phyloP scores from a whole-genome alignment of 768 basidiomycete species.

The Russula olivacea region DNA sequence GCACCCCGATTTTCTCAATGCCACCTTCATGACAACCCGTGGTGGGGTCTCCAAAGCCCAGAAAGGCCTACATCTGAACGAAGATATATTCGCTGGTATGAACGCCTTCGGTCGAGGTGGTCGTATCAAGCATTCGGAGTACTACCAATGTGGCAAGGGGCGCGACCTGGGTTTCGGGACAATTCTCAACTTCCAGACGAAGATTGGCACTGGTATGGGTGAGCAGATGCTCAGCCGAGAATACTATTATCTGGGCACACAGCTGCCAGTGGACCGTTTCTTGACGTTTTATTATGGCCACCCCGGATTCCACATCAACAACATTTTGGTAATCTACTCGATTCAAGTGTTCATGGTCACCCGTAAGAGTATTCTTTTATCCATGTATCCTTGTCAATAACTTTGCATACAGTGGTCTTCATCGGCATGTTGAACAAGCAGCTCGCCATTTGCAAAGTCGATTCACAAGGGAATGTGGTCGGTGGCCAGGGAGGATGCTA shows the following conservation, averaged over 20 bases:
- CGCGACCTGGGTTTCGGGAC: conserved; percentile 99
- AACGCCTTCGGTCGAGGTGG: conserved; percentile 97
- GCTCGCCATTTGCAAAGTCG: conserved; percentile 80
- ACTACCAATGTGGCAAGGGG: conserved; percentile 99
- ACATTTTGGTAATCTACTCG: conserved; percentile 97
- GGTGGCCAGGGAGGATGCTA: conserved; percentile 90
- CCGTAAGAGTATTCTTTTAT: conserved; percentile 44
- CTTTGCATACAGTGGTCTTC: conserved; percentile 59
- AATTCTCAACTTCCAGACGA: conserved; percentile 99
- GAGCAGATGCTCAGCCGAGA: conserved; percentile 99
- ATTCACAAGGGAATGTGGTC: conserved; percentile 72
- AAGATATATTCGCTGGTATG: conserved; percentile 99
- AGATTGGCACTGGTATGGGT: conserved; percentile 99
- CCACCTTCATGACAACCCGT: conserved; percentile 95
- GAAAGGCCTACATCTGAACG: conserved; percentile 96
- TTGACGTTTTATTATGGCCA: conserved; percentile 99
- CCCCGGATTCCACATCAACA: conserved; percentile 99
- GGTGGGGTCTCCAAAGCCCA: conserved; percentile 99
- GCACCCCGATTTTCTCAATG: conserved; percentile 98
- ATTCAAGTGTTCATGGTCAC: conserved; percentile 98
- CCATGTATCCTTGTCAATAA: neutral
- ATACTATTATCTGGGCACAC: conserved; percentile 98
- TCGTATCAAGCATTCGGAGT: conserved; percentile 98
- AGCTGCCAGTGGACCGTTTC: conserved; percentile 97
- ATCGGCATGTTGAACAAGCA: conserved; percentile 96